Evolutionary conservation across 2,329 filamentous ascomycete species (phyloP).

Genomic region (Delphinella strobiligena): DNA sequence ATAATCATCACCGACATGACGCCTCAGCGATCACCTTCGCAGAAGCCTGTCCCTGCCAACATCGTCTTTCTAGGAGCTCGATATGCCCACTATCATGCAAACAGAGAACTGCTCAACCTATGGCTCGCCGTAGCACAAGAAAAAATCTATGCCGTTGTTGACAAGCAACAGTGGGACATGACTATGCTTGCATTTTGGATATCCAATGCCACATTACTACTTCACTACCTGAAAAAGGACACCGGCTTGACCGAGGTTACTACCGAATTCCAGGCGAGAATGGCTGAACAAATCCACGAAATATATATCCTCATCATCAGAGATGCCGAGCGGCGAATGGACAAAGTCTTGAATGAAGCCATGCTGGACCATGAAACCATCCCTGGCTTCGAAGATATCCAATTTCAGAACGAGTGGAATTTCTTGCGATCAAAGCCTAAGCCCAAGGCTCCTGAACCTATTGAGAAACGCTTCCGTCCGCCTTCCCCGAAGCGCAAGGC

Average conservation of each 20-base stretch:
- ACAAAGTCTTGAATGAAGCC: conserved; percentile 84
- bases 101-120: conserved; percentile 66
- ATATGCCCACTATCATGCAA: conserved; percentile 95
- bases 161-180: conserved; percentile 97
- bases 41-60: conserved; percentile 95
- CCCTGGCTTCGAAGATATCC: conserved; percentile 89
- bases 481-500: conserved; percentile 88
- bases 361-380: conserved; percentile 99
- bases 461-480: conserved; percentile 81
- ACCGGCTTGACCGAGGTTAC: conserved; percentile 68
- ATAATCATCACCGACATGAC: conserved; percentile 98
- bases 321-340: conserved; percentile 88
- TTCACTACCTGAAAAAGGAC: conserved; percentile 96
- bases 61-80: conserved; percentile 90
- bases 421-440: conserved; percentile 86
- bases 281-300: conserved; percentile 91
- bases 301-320: conserved; percentile 97
- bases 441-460: conserved; percentile 69
- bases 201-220: conserved; percentile 86
- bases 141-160: conserved; percentile 95
- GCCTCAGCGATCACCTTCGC: conserved; percentile 85
- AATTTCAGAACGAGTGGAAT: conserved; percentile 98
- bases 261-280: conserved; percentile 78
- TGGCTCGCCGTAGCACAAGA: conserved; percentile 81
- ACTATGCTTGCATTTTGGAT: conserved; percentile 98